A percentile compares a stretch with the other conserved stretches of the same genome.
Conservation (phyloP, 176 grass and related monocot genomes). For the Aegilops sharonensis region DNA sequence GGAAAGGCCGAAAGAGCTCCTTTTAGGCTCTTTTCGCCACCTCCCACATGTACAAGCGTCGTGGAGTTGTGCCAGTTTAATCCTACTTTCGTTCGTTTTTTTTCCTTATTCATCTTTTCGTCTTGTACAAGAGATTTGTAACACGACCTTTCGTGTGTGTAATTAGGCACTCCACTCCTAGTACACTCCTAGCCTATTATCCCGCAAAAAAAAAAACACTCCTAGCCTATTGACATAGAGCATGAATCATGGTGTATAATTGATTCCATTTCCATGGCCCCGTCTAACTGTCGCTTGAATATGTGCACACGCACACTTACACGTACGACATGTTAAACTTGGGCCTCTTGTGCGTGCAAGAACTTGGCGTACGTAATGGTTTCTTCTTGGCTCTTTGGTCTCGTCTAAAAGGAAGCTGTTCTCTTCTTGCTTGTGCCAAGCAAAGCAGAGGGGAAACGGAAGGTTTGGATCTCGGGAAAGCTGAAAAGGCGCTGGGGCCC, state of each 20-base stretch:
- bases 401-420: too few species aligned
- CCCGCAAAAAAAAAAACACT: neutral
- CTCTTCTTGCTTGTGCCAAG: neutral
- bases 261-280: neutral
- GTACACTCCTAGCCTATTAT: neutral
- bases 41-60: constrained; percentile 37
- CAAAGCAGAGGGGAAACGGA: neutral
- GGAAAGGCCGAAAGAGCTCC: constrained; percentile 41
- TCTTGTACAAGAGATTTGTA: constrained; percentile 12
- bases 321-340: neutral
- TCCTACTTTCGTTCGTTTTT: neutral
- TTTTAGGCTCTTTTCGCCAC: constrained; percentile 56
- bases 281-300: neutral
- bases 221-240: neutral
- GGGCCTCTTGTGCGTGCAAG: neutral
- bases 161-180: constrained; percentile 12
- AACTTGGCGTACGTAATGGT: neutral
- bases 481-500: constrained; percentile 8
- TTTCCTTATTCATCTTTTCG: neutral
- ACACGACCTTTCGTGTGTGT: constrained; percentile 30
- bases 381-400: neutral
- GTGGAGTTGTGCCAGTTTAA: constrained; percentile 13
- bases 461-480: constrained; percentile 41
- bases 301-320: neutral
- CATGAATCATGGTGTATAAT: neutral